A percentile compares a stretch with the other conserved stretches of the same genome.
These are phyloP conservation scores for Pestalotiopsis sp. DNA, from an alignment of 2,329 filamentous ascomycete species.

Conservation along the genomic window DNA sequence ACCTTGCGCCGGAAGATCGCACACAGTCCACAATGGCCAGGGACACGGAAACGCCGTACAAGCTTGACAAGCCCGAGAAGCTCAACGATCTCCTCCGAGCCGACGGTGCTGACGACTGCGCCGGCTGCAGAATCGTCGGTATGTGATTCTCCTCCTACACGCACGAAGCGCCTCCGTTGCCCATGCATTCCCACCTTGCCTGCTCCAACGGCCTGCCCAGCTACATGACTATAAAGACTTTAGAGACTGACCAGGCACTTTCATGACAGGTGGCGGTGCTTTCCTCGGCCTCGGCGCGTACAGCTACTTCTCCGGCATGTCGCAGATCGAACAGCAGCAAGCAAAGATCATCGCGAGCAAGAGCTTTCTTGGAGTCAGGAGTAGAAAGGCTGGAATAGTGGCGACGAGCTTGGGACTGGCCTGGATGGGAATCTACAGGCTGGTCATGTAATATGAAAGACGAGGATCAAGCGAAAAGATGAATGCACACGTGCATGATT, in stretches of 20 bases:
- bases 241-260: not conserved
- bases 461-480: not conserved
- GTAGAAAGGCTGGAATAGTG: constrained; percentile 68
- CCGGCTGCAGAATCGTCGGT: constrained; percentile 74
- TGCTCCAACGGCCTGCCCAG: no score
- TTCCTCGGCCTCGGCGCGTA: constrained; percentile 78
- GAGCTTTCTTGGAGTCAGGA: constrained; percentile 73
- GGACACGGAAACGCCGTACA: constrained; percentile 34
- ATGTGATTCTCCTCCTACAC: constrained; percentile 31
- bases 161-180: not conserved
- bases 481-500: not conserved
- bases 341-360: constrained; percentile 69
- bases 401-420: constrained; percentile 69
- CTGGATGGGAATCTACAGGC: constrained; percentile 72
- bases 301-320: constrained; percentile 75
- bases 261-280: constrained; percentile 67
- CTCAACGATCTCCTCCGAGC: constrained; percentile 60
- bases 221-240: not conserved
- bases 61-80: constrained; percentile 63
- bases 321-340: constrained; percentile 69
- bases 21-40: constrained; percentile 41
- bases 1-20: constrained; percentile 9
- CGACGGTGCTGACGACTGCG: constrained; percentile 67
- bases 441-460: constrained; percentile 52
- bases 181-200: no score